A percentile compares a stretch with the other conserved stretches of the same genome.
Evolutionary conservation across 208 protist species (phyloP).

Genomic region (Acanthamoeba lenticulata): DNA sequence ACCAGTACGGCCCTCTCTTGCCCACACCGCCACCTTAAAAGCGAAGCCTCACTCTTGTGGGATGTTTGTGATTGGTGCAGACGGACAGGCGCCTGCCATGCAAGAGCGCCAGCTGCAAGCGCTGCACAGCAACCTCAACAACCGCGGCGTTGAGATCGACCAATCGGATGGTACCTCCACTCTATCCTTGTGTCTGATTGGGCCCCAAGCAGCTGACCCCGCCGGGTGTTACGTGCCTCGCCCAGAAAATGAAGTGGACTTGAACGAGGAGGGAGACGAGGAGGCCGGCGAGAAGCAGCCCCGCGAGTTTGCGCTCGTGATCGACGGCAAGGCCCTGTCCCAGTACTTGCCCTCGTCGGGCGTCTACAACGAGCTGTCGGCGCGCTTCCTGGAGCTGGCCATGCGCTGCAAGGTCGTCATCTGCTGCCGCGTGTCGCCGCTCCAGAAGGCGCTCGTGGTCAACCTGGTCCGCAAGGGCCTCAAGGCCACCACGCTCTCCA

Average conservation of each 20-base stretch:
- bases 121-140: constrained; percentile 17
- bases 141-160: neutral
- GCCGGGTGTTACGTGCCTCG: too few species aligned
- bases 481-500: constrained; percentile 92
- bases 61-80: neutral
- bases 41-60: neutral
- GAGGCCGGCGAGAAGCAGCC: too few species aligned
- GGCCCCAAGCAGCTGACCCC: too few species aligned
- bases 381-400: constrained; percentile 69
- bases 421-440: constrained; percentile 87
- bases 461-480: constrained; percentile 74
- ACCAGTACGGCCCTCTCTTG: neutral
- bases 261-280: neutral
- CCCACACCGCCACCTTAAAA: neutral
- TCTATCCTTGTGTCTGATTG: too few species aligned
- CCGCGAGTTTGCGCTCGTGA: constrained; percentile 16
- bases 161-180: neutral
- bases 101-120: neutral
- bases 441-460: constrained; percentile 85
- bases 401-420: constrained; percentile 84
- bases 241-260: neutral
- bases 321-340: constrained; percentile 5
- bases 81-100: neutral
- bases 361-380: constrained; percentile 63
- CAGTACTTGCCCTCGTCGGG: neutral